A percentile compares a stretch with the other conserved stretches of the same genome.
Conservation (phyloP, 768 basidiomycete species). For the Rhodotorula diobovata region DNA sequence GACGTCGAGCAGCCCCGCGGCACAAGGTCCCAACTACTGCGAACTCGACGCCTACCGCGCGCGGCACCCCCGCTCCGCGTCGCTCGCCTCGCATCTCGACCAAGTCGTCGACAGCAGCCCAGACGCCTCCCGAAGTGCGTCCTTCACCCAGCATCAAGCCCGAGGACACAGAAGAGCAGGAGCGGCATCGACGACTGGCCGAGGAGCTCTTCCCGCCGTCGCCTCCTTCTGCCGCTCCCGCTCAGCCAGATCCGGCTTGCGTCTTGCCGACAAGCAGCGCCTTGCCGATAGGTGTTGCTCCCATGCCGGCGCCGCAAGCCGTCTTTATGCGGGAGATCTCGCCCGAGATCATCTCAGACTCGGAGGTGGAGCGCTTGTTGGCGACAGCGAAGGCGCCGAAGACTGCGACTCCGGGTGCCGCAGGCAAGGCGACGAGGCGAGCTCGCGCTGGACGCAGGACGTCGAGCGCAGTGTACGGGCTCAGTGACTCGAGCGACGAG, state of each 20-base stretch:
- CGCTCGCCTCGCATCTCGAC: too few species aligned
- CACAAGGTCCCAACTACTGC: too few species aligned
- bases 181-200: slow-evolving; percentile 11
- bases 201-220: slow-evolving; percentile 32
- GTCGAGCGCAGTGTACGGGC: not conserved
- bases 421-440: not conserved
- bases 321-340: not conserved
- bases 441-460: not conserved
- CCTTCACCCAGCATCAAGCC: not conserved
- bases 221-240: not conserved
- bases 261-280: not conserved
- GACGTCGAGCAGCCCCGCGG: not conserved
- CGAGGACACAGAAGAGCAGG: not conserved
- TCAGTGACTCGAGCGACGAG: not conserved
- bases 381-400: too few species aligned
- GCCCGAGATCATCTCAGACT: slow-evolving; percentile 3
- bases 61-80: not conserved
- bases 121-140: too few species aligned
- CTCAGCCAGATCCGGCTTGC: not conserved
- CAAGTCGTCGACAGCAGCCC: too few species aligned
- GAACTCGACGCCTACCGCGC: not conserved
- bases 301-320: not conserved
- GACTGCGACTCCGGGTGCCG: too few species aligned
- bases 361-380: slow-evolving; percentile 4
- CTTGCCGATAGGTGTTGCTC: too few species aligned